A percentile compares a stretch with the other conserved stretches of the same genome.
phyloP scores from a whole-genome alignment of 192 early-diverging fungal genomes.

The Umbelopsis isabellina region DNA sequence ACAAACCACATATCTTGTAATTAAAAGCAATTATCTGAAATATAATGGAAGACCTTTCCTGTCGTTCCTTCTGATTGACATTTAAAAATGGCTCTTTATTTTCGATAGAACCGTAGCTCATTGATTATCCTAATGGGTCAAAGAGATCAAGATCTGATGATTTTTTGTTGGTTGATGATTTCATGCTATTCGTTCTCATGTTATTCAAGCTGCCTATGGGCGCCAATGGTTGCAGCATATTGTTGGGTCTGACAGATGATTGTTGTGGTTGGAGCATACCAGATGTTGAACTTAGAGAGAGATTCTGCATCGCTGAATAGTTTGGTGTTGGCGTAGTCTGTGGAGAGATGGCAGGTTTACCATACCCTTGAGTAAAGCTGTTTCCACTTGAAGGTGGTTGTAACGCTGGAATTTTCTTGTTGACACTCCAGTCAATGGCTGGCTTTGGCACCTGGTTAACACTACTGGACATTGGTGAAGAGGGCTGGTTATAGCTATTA shows the following conservation, averaged over 20 bases:
- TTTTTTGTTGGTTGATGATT: slow-evolving; percentile 9
- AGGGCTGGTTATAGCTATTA: too few relatives aligned
- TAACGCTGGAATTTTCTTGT: neutral
- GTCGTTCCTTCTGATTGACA: neutral
- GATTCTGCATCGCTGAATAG: slow-evolving; percentile 12
- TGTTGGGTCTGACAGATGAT: neutral
- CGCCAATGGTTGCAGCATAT: neutral
- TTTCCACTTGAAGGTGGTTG: slow-evolving; percentile 10
- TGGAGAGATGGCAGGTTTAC: neutral
- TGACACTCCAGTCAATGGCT: neutral
- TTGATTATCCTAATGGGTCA: slow-evolving; percentile 2
- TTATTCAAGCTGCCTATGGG: neutral
- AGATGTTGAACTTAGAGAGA: neutral
- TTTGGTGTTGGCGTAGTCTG: neutral
- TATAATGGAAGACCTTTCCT: neutral
- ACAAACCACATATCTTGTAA: neutral
- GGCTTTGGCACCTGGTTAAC: neutral
- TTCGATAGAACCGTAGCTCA: neutral
- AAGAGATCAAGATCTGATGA: slow-evolving; percentile 16
- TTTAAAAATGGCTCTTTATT: neutral
- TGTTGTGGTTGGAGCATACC: neutral
- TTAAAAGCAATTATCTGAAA: neutral
- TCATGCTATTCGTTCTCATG: neutral
- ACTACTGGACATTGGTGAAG: too few relatives aligned
- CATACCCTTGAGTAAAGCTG: neutral